Evolutionary conservation across 495 filamentous ascomycete genomes (phyloP).

Genomic region (Chaetomium tenue): DNA sequence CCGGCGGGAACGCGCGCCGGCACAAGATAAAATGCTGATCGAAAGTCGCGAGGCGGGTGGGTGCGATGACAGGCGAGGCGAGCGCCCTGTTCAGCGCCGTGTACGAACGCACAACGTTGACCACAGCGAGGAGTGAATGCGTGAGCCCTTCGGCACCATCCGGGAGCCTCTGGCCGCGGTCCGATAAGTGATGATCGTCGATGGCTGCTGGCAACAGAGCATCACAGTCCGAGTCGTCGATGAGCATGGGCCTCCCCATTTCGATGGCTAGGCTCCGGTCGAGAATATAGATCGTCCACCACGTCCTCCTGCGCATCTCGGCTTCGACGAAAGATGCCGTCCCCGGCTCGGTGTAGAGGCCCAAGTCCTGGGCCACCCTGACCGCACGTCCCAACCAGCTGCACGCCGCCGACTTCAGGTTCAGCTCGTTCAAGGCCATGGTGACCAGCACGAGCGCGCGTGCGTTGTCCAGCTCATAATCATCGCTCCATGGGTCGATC

Average conservation of each 20-base stretch:
- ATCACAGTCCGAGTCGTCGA: slow-evolving; percentile 89
- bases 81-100: slow-evolving; percentile 72
- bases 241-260: slow-evolving; percentile 75
- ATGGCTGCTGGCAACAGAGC: slow-evolving; percentile 73
- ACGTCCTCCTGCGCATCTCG: slow-evolving; percentile 86
- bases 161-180: slow-evolving; percentile 55
- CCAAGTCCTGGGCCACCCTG: slow-evolving; percentile 82
- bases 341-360: slow-evolving; percentile 73
- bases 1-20: slow-evolving; percentile 67
- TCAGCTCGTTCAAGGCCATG: slow-evolving; percentile 81
- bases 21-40: slow-evolving; percentile 78
- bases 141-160: slow-evolving; percentile 51
- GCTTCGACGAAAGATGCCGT: slow-evolving; percentile 72
- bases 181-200: slow-evolving; percentile 77
- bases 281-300: slow-evolving; percentile 93
- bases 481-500: slow-evolving; percentile 81
- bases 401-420: slow-evolving; percentile 86
- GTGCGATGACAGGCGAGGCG: slow-evolving; percentile 63
- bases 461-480: slow-evolving; percentile 75
- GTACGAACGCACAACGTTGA: slow-evolving; percentile 81
- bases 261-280: slow-evolving; percentile 82
- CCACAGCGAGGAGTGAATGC: slow-evolving; percentile 70
- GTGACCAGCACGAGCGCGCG: slow-evolving; percentile 69
- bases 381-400: slow-evolving; percentile 85
- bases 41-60: slow-evolving; percentile 69